phyloP scores from a whole-genome alignment of 768 basidiomycete species.

The Austroboletus eburneus region DNA sequence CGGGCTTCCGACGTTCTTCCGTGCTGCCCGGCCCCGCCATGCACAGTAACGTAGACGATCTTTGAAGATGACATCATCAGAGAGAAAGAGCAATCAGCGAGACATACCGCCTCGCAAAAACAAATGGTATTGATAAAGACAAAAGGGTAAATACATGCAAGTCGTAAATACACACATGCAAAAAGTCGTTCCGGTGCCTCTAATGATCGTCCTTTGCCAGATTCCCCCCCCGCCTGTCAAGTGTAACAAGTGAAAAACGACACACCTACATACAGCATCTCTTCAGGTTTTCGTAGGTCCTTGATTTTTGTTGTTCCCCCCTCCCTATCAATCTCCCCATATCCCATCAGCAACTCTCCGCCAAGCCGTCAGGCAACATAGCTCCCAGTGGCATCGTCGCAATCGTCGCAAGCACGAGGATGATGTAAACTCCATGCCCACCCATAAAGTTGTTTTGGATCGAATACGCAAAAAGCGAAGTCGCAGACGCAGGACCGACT shows the following conservation, averaged over 20 bases:
- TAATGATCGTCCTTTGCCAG: background rate
- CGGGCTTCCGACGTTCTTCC: slow-evolving; percentile 41
- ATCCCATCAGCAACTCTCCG: slow-evolving; percentile 14
- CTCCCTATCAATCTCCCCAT: background rate
- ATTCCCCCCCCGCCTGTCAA: slow-evolving; percentile 6
- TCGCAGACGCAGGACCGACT: slow-evolving; percentile 30
- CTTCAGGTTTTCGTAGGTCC: background rate
- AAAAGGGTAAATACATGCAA: slow-evolving; percentile 22
- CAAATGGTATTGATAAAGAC: slow-evolving; percentile 15
- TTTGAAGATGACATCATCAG: slow-evolving; percentile 8
- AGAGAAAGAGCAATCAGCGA: background rate
- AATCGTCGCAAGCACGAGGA: slow-evolving; percentile 18
- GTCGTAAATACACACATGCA: slow-evolving; percentile 17
- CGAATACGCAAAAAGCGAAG: slow-evolving; percentile 38
- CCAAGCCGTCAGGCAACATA: slow-evolving; percentile 20
- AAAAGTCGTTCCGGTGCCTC: slow-evolving; percentile 1
- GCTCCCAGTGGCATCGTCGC: slow-evolving; percentile 17
- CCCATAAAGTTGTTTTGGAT: slow-evolving; percentile 33
- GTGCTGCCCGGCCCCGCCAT: slow-evolving; percentile 78
- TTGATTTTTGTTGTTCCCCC: background rate
- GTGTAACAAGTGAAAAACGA: slow-evolving; percentile 4
- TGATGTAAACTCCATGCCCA: slow-evolving; percentile 33
- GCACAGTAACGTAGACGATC: slow-evolving; percentile 54
- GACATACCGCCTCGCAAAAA: slow-evolving; percentile 6
- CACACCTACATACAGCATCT: slow-evolving; percentile 6